Evolutionary conservation across 177 flowering plant species (phyloP), one percentile per base, ranked within the genome.

Genomic region (Telopea speciosissima): DNA sequence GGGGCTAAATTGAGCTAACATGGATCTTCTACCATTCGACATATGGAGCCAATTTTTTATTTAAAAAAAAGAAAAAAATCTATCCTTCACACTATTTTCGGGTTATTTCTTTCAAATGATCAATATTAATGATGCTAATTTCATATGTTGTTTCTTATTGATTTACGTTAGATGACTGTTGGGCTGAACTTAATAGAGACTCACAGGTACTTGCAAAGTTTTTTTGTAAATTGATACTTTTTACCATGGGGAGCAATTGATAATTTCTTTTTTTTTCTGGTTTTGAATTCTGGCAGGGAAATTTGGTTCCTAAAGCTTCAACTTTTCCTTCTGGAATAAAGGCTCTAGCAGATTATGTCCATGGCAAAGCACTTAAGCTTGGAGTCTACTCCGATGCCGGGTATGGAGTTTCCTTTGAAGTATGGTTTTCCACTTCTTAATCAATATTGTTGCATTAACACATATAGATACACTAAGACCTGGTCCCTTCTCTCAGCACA

Each of bases 331-430:
- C 89, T 9, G 97, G 97, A n/a, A 89, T 94, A 24, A 89, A 88
- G 79, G 92, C 95, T 70, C 84, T 94, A 59, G 97, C 98, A 71
- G 96, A 88, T 70, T 92, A 92, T 79, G 97, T 90, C 66, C 98
- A 92, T 70, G 71, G 86, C 84, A 94, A 89, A 80, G 98, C 97
- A 61, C 92, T 94, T 71, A 92, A 90, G 82, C 76, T 94, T 6
- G 98, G 98, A 75, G 88, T 94, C 59, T 94, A 92, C 70, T 80
- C 88, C 0, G 92, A 89, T 83, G 93, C 97, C 13, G 96, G 98
- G 97, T 94, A 83, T 49, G 8, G 54, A 49, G 17, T 49, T 49
- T 49, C 14, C 49, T 44, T 44, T 31, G 33, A 31, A 31, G 33
- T 31, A 31, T 31, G 33, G 33, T 31, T 44, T 44, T 44, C 19